A percentile compares a stretch with the other conserved stretches of the same genome.
These are phyloP conservation scores for Trametes punicea DNA, from an alignment of 768 basidiomycete species.

Conservation along the genomic window DNA sequence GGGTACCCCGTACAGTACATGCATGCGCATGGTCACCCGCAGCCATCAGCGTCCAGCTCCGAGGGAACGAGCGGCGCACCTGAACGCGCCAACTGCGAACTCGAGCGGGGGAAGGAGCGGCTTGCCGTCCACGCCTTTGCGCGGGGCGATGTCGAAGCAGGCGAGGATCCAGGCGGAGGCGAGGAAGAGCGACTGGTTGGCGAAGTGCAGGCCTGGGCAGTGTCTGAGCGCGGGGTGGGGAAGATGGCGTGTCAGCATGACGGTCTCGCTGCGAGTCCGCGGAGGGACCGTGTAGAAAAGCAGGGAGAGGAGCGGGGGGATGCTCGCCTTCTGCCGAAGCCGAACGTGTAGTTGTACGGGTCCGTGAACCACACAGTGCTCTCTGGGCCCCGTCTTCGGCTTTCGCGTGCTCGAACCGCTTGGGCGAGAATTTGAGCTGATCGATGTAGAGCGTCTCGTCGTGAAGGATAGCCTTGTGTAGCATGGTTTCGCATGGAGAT, in stretches of 20 bases:
- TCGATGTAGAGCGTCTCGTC: constrained; percentile 13
- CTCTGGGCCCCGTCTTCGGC: not conserved
- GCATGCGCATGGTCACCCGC: too few relatives aligned
- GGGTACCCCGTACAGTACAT: too few relatives aligned
- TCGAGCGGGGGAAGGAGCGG: not conserved
- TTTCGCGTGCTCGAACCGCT: constrained; percentile 1
- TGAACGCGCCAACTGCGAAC: constrained; percentile 5
- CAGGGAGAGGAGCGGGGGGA: too few relatives aligned
- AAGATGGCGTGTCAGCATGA: too few relatives aligned
- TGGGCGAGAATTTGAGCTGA: constrained; percentile 4
- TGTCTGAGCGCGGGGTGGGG: constrained; percentile 13
- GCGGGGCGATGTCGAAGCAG: constrained; percentile 20
- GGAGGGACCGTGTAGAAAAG: too few relatives aligned
- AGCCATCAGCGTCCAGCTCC: too few relatives aligned
- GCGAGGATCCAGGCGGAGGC: constrained; percentile 16
- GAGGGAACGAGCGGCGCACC: constrained; percentile 1
- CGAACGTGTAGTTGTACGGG: constrained; percentile 14
- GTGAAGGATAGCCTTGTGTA: constrained; percentile 13
- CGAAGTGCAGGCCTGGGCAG: constrained; percentile 24
- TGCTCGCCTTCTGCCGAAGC: constrained; percentile 18
- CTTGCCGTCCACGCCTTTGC: constrained; percentile 6
- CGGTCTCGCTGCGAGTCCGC: too few relatives aligned
- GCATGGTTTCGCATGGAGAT: not conserved
- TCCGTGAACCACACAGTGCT: not conserved
- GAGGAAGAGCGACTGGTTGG: constrained; percentile 19